Evolutionary conservation across 2,329 filamentous ascomycete species (phyloP).

Genomic region (Claviceps digitariae): DNA sequence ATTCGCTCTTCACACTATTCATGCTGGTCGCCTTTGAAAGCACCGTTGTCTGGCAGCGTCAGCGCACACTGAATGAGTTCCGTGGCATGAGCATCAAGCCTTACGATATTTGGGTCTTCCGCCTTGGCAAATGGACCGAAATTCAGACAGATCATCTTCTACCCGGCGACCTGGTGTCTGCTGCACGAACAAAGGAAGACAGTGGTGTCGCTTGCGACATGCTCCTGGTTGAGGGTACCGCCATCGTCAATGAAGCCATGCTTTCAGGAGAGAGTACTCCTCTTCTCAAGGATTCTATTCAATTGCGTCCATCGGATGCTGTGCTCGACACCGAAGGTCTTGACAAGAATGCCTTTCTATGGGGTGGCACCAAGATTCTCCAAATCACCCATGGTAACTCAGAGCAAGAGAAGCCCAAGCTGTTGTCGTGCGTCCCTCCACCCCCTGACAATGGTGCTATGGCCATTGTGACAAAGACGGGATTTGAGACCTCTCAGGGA

Average conservation of each 20-base stretch:
- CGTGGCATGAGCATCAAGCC: slow-evolving; percentile 99
- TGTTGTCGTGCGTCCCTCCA: slow-evolving; percentile 63
- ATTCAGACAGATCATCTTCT: slow-evolving; percentile 82
- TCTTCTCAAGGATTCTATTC: slow-evolving; percentile 88
- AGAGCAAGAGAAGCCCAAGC: slow-evolving; percentile 57
- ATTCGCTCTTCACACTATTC: slow-evolving; percentile 95
- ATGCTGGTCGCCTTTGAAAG: slow-evolving; percentile 98
- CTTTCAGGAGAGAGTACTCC: slow-evolving; percentile 96
- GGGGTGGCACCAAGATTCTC: slow-evolving; percentile 93
- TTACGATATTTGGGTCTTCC: slow-evolving; percentile 85
- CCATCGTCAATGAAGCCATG: slow-evolving; percentile 99
- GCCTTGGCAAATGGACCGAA: slow-evolving; percentile 77
- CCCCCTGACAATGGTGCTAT: slow-evolving; percentile 89
- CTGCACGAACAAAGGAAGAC: slow-evolving; percentile 89
- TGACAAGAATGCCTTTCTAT: slow-evolving; percentile 94
- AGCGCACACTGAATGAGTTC: slow-evolving; percentile 91
- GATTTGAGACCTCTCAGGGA: slow-evolving; percentile 96
- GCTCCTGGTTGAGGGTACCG: slow-evolving; percentile 84
- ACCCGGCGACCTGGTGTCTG: slow-evolving; percentile 86
- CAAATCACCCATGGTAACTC: slow-evolving; percentile 82
- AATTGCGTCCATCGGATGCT: slow-evolving; percentile 73
- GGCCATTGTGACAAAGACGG: slow-evolving; percentile 91
- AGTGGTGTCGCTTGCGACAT: slow-evolving; percentile 96
- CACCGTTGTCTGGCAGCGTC: slow-evolving; percentile 97
- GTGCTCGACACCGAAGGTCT: slow-evolving; percentile 74